Evolutionary conservation across 1,284 basidiomycete species (phyloP), one percentile per base, ranked within the genome.

Genomic region (Jaminaea rosea): DNA sequence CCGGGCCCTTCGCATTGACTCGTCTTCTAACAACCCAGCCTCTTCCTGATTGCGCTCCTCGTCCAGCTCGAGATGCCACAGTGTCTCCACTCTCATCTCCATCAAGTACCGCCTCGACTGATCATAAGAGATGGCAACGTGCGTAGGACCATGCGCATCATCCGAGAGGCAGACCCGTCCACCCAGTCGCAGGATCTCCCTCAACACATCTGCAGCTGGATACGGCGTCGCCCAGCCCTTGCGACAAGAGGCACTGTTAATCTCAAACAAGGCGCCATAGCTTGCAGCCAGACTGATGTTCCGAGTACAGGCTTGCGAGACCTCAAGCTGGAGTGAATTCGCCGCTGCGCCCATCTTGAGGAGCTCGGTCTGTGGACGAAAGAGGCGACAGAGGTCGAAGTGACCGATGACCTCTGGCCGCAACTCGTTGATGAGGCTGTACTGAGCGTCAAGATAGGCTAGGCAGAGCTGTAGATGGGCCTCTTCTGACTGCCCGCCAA

Each of bases 241-340:
- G 59, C 90, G 78, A 64, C 97, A 84, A 4, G 91, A 88, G 5
- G 94, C 88, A 10, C 89, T 85, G 69, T 94, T 97, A 49, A 88
- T 78, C 75, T 99, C 93, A 70, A 98, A 96, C 52, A 96, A 75
- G 4, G 88, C 92, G 0, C 92, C 93, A 74, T 97, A 96, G 17
- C 69, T 76, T 8, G 85, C 78, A 0, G 84, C 91, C 54, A 78
- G 85, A 24, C 73, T 68, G 53, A 98, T 77, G 72, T 98, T 98
- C 55, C 90, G 77, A 67, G 82, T 78, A 26, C 91, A 76, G 68
- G 82, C 83, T 28, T 77, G 72, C 81, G 82, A 85, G 1, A 64
- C 28, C 6, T 42, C 27, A 2, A 36, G 26, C 9, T 44, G 57
- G 86, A 27, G 78, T 78, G 77, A 85, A n/a, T n/a, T n/a, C n/a